Evolutionary conservation across 2,329 filamentous ascomycete species (phyloP).

Genomic region (Neonectria neomacrospora): DNA sequence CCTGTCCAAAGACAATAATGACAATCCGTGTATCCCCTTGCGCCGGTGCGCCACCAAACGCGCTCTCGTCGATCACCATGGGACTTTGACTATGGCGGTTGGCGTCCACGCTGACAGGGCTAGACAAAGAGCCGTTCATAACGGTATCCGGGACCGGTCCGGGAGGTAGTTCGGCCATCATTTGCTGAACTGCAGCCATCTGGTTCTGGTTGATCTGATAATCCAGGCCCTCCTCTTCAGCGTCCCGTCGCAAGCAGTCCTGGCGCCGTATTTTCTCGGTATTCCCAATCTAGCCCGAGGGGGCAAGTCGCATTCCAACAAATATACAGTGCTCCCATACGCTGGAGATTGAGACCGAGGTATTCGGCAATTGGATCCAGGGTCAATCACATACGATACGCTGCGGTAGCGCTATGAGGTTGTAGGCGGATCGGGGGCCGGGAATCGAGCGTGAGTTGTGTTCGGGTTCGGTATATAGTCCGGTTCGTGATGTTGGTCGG

Average conservation of each 20-base stretch:
- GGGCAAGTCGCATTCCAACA: constrained; percentile 31
- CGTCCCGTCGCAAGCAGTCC: constrained; percentile 14
- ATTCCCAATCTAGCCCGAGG: constrained; percentile 26
- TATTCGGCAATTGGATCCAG: background rate
- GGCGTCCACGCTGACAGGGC: constrained; percentile 46
- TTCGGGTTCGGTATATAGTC: background rate
- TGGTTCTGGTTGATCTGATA: constrained; percentile 4
- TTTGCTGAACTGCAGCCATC: constrained; percentile 55
- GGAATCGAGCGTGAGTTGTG: background rate
- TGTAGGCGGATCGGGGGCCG: background rate
- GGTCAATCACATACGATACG: constrained; percentile 14
- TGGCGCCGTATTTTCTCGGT: constrained; percentile 16
- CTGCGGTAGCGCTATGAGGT: constrained; percentile 4
- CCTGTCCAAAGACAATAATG: constrained; percentile 75
- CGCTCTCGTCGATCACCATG: constrained; percentile 50
- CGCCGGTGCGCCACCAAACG: constrained; percentile 59
- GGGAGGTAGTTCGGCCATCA: constrained; percentile 49
- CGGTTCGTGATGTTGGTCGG: background rate
- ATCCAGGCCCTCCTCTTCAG: constrained; percentile 22
- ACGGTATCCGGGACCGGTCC: constrained; percentile 40
- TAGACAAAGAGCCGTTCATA: constrained; percentile 41
- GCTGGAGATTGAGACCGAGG: background rate
- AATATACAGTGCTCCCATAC: constrained; percentile 20
- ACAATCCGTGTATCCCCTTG: constrained; percentile 68
- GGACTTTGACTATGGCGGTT: constrained; percentile 51